Evolutionary conservation across 2,329 filamentous ascomycete genomes (phyloP), one percentile per base, ranked within the genome.

Genomic region (Pseudocercospora pini-densiflorae): DNA sequence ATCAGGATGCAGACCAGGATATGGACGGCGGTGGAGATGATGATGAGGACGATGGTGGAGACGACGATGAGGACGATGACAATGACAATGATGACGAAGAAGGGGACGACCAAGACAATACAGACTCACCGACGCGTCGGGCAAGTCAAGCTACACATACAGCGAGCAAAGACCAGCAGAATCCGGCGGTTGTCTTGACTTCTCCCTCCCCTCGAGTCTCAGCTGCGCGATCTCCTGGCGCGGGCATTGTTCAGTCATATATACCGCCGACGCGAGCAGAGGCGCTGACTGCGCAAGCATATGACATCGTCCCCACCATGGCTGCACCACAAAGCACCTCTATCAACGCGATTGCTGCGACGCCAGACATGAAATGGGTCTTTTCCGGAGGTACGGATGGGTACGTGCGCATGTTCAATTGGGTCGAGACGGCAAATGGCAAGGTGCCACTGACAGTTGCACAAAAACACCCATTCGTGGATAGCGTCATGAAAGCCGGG

Each of bases 281-380:
- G 75, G 91, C 89, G n/a, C 82, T 97, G 59, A 90, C 86, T 1
- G 94, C 95, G 14, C 83, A 85, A 47, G 87, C 91, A 1, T 99
- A 98, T 82, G 95, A 99, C 77, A 97, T 99, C 67, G 91, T 97
- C 0, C 95, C 95, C 1, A 98, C 95, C 23, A 98, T 98, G 81
- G 95, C 95, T 1, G 95, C 95, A 2, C 95, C 95, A 0, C 94
- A 97, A 78, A 92, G 93, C 68, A 99, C 95, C 2, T 97, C 93
- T 61, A 92, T 99, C 79, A 99, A 99, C 77, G 90, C 93, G 9
- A 87, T 99, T 65, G 89, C 93, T 24, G 90, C 95, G 33, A 99
- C 95, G 0, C 94, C 93, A 1, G 95, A 99, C 78, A 90, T 97
- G 84, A 88, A 93, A 63, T 98, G 93, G 87, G 94, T 97, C 78